Evolutionary conservation across 352 stramenopile genomes (phyloP), one percentile per base, ranked within the genome.

Genomic region (Phytopythium litorale): DNA sequence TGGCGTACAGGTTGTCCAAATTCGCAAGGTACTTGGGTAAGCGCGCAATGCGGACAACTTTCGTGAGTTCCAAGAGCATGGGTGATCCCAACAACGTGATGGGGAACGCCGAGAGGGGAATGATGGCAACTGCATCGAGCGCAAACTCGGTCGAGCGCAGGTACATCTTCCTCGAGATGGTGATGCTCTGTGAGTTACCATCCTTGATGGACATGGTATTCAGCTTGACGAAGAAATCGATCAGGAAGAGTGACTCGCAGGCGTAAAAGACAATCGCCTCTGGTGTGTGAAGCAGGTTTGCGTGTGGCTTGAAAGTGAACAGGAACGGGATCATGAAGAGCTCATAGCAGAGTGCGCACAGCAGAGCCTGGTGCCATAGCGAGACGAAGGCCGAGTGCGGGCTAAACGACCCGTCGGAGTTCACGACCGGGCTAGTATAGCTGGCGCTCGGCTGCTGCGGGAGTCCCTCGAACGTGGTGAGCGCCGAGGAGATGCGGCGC

Each of bases 181-280:
- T 21, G 64, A 69, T 19, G 73, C 67, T 19, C 23, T 50, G 37
- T 2, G 84, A 30, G 45, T 72, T 73, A 40, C 81, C 78, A 25
- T 76, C 70, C 32, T 84, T 58, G 52, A 85, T 79, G 53, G 68
- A 87, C 0, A 75, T 71, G 0, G 78, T 89, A 64, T 81, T 82
- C 6, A 86, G 37, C 48, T 81, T 76, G 15, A 89, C 75, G 23
- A 70, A 79, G 28, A 89, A 78, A 40, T 89, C 78, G 18, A 71
- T n/a, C 9, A 67, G 45, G 33, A 91, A 88, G 40, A 91, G 62
- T 6, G 67, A 6, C 46, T 88, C 79, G 25, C 56, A 59, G 4
- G 54, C 23, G 61, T 85, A 84, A 15, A 89, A 79, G 1, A 73
- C 33, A 37, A 70, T 30, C 0, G 51, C 57, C 25, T 68, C 58